Base-by-base conservation (phyloP, 2,329 filamentous ascomycete genomes). In the Penicillium sp. region DNA sequence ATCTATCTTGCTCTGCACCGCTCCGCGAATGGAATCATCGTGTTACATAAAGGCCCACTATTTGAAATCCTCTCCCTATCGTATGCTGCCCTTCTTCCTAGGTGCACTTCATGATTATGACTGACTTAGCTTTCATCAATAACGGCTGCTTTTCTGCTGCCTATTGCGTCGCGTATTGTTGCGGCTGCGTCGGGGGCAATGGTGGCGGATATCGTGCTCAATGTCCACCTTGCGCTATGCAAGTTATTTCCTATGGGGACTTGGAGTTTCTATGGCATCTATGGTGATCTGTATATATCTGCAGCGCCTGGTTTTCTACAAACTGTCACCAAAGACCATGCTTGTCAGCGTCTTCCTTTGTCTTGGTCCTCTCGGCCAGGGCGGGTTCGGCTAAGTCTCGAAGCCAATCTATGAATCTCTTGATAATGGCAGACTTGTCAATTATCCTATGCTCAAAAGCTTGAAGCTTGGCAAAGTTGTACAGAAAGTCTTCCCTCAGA, bases 201-300 rank as follows among this genome's bases (percentile, higher is more conserved):
- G 55, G 79, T 90, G 0, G 86, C 88, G 8, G 80, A 81, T 6
- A 79, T 83, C 11, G 78, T 91, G 1, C 80, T 82, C 1, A 76
- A 85, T 63, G 75, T 76, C 0, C 72, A 81, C 33, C 79, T 86
- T 61, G 86, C 85, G 4, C 76, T 89, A 16, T 19, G 79, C 80
- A 13, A 86, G 83, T 14, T 91, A 91, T 72, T 78, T 89, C 14
- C 82, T 91, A 63, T 90, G 87, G 87, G 88, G 88, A 1, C 84
- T 87, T 57, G 85, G 87, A 5, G 78, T 82, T 3, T 82, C 83
- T 1, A 74, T 91, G 51, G 84, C 87, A 1, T 81, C 87, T 72
- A 83, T 84, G 57, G 82, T 89, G 11, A 79, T 90, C 19, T 84
- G 84, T 5, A 82, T 90, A 48, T 91, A 91, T 76, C 88, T 89